These are phyloP conservation scores for Paecilomyces dactylethromorphus DNA, from an alignment of 2,329 filamentous ascomycete species.

Conservation along the genomic window DNA sequence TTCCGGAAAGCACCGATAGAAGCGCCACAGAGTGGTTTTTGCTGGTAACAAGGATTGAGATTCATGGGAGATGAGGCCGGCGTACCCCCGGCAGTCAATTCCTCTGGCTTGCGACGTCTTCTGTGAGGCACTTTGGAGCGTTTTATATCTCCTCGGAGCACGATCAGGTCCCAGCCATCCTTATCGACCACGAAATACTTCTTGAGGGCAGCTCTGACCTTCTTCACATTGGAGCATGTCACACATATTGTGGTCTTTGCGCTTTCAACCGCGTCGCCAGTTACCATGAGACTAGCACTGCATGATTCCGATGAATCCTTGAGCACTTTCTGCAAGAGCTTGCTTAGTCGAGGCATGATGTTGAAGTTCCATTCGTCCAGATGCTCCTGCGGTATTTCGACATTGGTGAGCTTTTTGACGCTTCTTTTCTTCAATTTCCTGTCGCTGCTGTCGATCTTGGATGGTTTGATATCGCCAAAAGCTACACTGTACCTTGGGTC, in stretches of 20 bases:
- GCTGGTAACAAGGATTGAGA: constrained; percentile 69
- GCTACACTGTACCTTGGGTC: constrained; percentile 13
- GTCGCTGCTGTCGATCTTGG: constrained; percentile 16
- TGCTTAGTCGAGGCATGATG: constrained; percentile 52
- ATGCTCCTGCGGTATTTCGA: constrained; percentile 50
- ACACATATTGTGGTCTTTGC: constrained; percentile 58
- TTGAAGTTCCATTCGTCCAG: constrained; percentile 54
- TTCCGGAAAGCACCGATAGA: constrained; percentile 89
- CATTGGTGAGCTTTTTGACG: constrained; percentile 38
- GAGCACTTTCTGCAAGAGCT: constrained; percentile 52
- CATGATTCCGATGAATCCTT: constrained; percentile 55
- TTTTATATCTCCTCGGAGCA: constrained; percentile 53
- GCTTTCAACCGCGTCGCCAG: constrained; percentile 51
- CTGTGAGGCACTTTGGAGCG: constrained; percentile 46
- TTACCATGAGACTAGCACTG: constrained; percentile 54
- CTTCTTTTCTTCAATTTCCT: constrained; percentile 31
- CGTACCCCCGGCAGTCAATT: constrained; percentile 18
- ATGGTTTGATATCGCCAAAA: constrained; percentile 16
- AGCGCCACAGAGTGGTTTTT: constrained; percentile 73
- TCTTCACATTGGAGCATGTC: constrained; percentile 53
- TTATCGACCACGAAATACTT: constrained; percentile 53
- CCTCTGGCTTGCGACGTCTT: constrained; percentile 31
- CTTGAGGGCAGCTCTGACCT: constrained; percentile 52
- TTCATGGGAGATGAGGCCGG: constrained; percentile 22
- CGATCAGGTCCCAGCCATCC: constrained; percentile 52